Evolutionary conservation across 768 basidiomycete species (phyloP).

Genomic region (Inosperma sp.): DNA sequence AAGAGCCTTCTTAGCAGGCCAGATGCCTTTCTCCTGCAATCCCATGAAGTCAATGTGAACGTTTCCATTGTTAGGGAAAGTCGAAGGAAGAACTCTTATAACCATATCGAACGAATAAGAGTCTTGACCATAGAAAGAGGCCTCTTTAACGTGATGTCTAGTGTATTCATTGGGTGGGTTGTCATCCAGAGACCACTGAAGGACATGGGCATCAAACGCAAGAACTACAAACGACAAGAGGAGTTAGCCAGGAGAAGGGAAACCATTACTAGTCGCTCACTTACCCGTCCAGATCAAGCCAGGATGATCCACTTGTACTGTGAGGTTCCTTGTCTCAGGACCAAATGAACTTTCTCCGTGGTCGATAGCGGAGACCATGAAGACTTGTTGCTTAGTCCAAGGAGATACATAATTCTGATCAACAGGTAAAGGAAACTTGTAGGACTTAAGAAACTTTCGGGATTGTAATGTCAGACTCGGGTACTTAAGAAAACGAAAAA

Average conservation of each 20-base stretch:
- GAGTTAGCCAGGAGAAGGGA: not conserved
- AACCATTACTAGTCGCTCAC: not conserved
- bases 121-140: conserved; percentile 76
- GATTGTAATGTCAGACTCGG: conserved; percentile 11
- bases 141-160: conserved; percentile 90
- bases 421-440: conserved; percentile 64
- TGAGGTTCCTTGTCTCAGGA: conserved; percentile 65
- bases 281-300: conserved; percentile 82
- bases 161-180: conserved; percentile 70
- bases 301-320: conserved; percentile 68
- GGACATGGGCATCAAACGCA: conserved; percentile 87
- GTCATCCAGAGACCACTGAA: conserved; percentile 78
- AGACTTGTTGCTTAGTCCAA: conserved; percentile 37
- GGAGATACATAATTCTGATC: conserved; percentile 47
- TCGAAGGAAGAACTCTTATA: conserved; percentile 41
- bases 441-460: conserved; percentile 74
- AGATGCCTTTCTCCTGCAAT: conserved; percentile 79
- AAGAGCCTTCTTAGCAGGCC: conserved; percentile 63
- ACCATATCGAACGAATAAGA: conserved; percentile 71
- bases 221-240: conserved; percentile 46
- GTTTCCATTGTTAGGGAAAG: conserved; percentile 21
- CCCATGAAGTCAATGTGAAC: conserved; percentile 74
- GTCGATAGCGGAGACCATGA: conserved; percentile 55
- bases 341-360: conserved; percentile 43
- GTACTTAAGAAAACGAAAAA: not conserved